A percentile compares a stretch with the other conserved stretches of the same genome.
These are phyloP conservation scores for Sarocladium strictum DNA, from an alignment of 2,329 filamentous ascomycete species.

Conservation along the genomic window DNA sequence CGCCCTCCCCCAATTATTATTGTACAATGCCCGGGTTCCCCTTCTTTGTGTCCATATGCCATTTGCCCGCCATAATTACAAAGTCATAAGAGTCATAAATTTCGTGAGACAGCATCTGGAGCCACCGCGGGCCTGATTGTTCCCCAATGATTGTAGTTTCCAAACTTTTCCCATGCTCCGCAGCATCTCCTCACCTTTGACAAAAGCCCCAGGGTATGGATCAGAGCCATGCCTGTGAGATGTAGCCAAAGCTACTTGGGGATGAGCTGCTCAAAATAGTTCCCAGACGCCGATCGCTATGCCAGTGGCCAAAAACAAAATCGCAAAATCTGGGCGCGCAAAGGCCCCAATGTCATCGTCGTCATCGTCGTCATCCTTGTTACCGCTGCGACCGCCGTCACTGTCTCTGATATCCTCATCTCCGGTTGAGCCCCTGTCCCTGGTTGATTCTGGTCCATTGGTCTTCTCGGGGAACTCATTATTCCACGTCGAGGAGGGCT, in stretches of 20 bases:
- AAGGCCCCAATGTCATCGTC: conserved; percentile 16
- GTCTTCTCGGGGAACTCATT: conserved; percentile 21
- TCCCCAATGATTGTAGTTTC: background rate
- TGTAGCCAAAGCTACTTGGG: conserved; percentile 2
- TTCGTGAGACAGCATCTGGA: background rate
- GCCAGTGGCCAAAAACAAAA: conserved; percentile 20
- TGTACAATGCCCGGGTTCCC: background rate
- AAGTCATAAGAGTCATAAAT: background rate
- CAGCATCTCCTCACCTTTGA: background rate
- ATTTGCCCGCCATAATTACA: background rate
- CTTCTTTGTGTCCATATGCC: background rate
- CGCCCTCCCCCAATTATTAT: background rate
- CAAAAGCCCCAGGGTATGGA: background rate
- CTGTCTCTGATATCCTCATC: conserved; percentile 4
- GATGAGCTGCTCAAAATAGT: conserved; percentile 18
- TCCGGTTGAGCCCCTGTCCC: conserved; percentile 1
- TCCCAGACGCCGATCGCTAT: conserved; percentile 35
- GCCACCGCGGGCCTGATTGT: background rate
- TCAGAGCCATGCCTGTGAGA: background rate
- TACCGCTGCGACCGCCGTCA: conserved; percentile 10
- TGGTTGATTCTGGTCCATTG: conserved; percentile 18
- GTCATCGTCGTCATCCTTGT: conserved; percentile 17
- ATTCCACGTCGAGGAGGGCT: conserved; percentile 21
- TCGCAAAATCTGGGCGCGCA: conserved; percentile 13
- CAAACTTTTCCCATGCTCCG: background rate